These are phyloP conservation scores for Cryptococcus sp. DNA, from an alignment of 1,284 basidiomycete genomes.

Conservation along the genomic window DNA sequence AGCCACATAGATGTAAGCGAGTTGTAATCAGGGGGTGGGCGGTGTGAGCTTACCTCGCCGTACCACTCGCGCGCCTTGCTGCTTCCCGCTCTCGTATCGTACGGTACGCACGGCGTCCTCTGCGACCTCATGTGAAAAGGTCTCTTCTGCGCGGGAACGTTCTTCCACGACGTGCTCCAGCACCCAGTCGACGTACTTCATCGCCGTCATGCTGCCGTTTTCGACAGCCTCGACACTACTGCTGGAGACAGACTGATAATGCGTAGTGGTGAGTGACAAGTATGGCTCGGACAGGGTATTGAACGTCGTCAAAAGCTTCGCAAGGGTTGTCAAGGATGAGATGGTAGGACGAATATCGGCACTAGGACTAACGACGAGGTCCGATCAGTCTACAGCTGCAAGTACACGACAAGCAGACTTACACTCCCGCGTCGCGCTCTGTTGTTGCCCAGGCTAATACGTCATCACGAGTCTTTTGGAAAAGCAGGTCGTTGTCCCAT, in stretches of 20 bases:
- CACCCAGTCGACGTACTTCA: slow-evolving; percentile 40
- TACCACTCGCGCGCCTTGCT: slow-evolving; percentile 25
- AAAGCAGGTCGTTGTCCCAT: slow-evolving; percentile 59
- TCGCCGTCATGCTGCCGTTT: slow-evolving; percentile 22
- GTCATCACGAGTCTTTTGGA: slow-evolving; percentile 57
- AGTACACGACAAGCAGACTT: neutral
- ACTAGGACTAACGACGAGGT: slow-evolving; percentile 11
- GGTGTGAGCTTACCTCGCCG: slow-evolving; percentile 25
- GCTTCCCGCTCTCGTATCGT: slow-evolving; percentile 23
- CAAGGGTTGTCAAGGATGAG: slow-evolving; percentile 18
- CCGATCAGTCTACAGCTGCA: neutral
- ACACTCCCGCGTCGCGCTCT: slow-evolving; percentile 61
- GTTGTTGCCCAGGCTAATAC: slow-evolving; percentile 61
- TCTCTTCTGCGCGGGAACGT: slow-evolving; percentile 22
- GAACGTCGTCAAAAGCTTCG: slow-evolving; percentile 27
- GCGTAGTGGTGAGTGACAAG: slow-evolving; percentile 19
- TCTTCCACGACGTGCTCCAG: slow-evolving; percentile 37
- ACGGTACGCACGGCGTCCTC: slow-evolving; percentile 21
- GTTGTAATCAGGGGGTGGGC: slow-evolving; percentile 58
- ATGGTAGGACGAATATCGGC: slow-evolving; percentile 18
- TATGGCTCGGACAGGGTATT: slow-evolving; percentile 30
- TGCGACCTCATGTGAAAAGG: slow-evolving; percentile 22
- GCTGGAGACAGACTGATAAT: slow-evolving; percentile 26
- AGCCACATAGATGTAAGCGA: slow-evolving; percentile 1
- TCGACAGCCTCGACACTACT: slow-evolving; percentile 21